Evolutionary conservation across 2,329 filamentous ascomycete genomes (phyloP), one percentile per base, ranked within the genome.

Genomic region (Eutypa lata): DNA sequence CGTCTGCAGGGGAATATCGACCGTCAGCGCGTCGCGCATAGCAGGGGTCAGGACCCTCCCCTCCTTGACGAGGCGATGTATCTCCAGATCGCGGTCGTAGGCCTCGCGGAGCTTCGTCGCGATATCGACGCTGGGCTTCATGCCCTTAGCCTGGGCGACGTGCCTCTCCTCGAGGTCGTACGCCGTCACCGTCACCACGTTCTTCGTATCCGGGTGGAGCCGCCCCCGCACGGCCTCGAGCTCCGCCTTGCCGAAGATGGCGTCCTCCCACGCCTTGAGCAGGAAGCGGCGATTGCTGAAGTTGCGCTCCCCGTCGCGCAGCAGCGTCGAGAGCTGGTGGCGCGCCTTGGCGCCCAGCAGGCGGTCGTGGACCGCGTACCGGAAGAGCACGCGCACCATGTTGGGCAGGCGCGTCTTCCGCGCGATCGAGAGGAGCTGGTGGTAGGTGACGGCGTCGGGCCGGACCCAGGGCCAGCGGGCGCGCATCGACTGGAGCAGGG

Each of bases 321-420:
- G 47, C n/a, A 68, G 51, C 16, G 26, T 51, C 8, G 53, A 55
- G 14, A 68, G 48, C 7, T n/a, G 47, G 26, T 56, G 43, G n/a
- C 60, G 56, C 59, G 67, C 62, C 26, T 58, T 56, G 11, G 54
- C 48, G 18, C 26, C 55, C 4, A 58, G 56, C 24, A 42, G 35
- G 14, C 45, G 49, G 2, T 53, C 48, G 24, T 62, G 57, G n/a
- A 44, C 57, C 7, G 57, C 54, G 51, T 68, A 68, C 43, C 61
- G 62, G 62, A 61, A 68, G 37, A 67, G 49, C 3, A 69, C 65
- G 26, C 62, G 59, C 37, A 68, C 57, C 61, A 64, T 59, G 45
- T 69, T 69, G 21, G 66, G 65, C 46, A 54, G 55, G 5, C 61
- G 54, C 19, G 48, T 56, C 26, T 37, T 56, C 65, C 66, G 68